Evolutionary conservation across 257 asterid species (phyloP).

Genomic region (Solanum chiquidenum): DNA sequence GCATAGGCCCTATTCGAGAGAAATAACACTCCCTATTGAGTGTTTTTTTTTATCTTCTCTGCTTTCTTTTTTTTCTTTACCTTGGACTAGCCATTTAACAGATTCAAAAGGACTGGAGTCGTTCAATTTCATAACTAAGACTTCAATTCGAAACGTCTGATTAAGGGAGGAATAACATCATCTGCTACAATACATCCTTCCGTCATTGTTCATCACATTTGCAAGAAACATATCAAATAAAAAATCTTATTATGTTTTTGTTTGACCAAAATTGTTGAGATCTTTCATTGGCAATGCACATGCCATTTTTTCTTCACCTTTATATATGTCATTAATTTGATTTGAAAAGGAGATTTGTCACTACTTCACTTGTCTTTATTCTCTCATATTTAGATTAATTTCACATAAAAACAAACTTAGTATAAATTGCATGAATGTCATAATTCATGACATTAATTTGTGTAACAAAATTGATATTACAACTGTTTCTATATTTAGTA

Average conservation of each 20-base stretch:
- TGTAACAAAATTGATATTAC: background rate
- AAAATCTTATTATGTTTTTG: background rate
- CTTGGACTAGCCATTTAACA: too few species aligned
- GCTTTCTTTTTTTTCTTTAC: too few species aligned
- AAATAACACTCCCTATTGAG: accelerated
- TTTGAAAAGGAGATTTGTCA: background rate
- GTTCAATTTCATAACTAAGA: too few species aligned
- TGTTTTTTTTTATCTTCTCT: too few species aligned
- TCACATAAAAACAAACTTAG: background rate
- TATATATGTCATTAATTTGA: background rate
- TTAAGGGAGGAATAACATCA: accelerated
- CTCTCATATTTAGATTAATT: background rate
- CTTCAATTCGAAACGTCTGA: accelerated
- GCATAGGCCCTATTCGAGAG: accelerated
- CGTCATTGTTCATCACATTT: background rate
- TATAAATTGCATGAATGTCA: background rate
- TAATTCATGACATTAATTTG: background rate
- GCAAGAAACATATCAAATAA: background rate
- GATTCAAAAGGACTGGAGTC: too few species aligned
- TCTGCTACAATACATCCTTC: too few species aligned
- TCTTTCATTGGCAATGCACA: conserved; percentile 1
- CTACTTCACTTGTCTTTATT: background rate
- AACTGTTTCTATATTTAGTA: background rate
- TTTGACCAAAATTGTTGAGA: background rate
- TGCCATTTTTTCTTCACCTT: background rate